Conservation (phyloP, 768 basidiomycete species). For the Pulveroboletus frians region DNA sequence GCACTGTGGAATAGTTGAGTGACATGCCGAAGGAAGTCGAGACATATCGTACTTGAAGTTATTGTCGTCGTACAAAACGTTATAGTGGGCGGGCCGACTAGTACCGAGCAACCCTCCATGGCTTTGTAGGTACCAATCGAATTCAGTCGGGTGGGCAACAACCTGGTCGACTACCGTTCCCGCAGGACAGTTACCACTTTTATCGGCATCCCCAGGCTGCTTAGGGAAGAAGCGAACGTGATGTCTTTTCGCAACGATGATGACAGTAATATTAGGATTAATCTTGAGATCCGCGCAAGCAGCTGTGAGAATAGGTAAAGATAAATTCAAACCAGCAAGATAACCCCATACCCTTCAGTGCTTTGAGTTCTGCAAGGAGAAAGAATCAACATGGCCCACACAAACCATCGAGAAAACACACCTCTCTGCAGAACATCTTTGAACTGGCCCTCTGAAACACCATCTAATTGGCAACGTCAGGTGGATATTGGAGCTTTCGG, state of each 20-base stretch:
- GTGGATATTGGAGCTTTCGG: background rate
- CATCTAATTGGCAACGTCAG: conserved; percentile 32
- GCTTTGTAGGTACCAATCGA: conserved; percentile 74
- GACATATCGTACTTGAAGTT: conserved; percentile 45
- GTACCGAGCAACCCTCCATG: conserved; percentile 78
- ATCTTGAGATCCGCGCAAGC: conserved; percentile 60
- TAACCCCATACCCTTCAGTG: conserved; percentile 46
- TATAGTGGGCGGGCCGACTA: conserved; percentile 60
- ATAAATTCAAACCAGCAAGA: background rate
- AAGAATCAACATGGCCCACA: background rate
- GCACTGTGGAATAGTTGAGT: conserved; percentile 36
- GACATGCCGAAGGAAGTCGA: background rate
- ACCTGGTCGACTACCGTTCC: conserved; percentile 74
- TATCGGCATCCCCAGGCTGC: conserved; percentile 45
- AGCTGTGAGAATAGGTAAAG: conserved; percentile 33
- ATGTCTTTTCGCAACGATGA: conserved; percentile 68
- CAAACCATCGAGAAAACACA: conserved; percentile 23
- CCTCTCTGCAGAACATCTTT: conserved; percentile 47
- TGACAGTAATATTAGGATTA: conserved; percentile 62
- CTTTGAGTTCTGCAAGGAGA: conserved; percentile 45
- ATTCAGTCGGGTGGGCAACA: conserved; percentile 65
- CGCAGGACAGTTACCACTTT: conserved; percentile 67
- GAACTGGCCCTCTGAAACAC: conserved; percentile 56
- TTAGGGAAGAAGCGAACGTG: conserved; percentile 51
- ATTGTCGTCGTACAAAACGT: conserved; percentile 45